Conservation (phyloP, 2,329 filamentous ascomycete genomes). For the Penicillium sp. region DNA sequence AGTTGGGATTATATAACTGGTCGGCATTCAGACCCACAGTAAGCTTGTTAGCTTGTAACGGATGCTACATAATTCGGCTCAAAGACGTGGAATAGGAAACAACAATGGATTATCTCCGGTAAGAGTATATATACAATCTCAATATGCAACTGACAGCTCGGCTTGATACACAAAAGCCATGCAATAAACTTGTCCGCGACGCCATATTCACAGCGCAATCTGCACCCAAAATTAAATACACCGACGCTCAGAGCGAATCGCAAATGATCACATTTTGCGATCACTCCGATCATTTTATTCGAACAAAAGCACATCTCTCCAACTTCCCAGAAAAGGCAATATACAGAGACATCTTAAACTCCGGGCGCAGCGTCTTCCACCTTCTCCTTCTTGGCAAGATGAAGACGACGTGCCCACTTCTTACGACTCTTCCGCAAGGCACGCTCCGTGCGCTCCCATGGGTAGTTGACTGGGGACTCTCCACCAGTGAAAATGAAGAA, state of each 20-base stretch:
- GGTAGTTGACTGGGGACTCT: slow-evolving; percentile 54
- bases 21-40: no score
- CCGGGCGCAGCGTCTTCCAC: not conserved
- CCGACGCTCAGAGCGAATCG: not conserved
- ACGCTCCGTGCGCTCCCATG: slow-evolving; percentile 43
- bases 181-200: not conserved
- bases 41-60: no score
- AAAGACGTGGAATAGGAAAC: not conserved
- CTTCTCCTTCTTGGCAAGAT: slow-evolving; percentile 20
- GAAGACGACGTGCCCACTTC: slow-evolving; percentile 31
- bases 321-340: no score
- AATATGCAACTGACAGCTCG: not conserved
- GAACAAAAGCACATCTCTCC: not conserved
- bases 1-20: no score
- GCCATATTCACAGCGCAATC: not conserved
- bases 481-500: slow-evolving; percentile 52
- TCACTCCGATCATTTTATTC: not conserved
- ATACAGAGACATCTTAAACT: not conserved
- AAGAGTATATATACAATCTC: not conserved
- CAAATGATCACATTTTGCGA: not conserved
- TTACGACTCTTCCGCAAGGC: slow-evolving; percentile 46
- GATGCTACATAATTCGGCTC: no score
- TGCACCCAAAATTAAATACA: not conserved
- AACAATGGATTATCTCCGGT: not conserved
- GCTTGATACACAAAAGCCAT: not conserved